Percentiles rank a stretch among this genome's conserved stretches.
These are phyloP conservation scores for Skeletonema grethae DNA, from an alignment of 108 stramenopile species.

Conservation along the genomic window DNA sequence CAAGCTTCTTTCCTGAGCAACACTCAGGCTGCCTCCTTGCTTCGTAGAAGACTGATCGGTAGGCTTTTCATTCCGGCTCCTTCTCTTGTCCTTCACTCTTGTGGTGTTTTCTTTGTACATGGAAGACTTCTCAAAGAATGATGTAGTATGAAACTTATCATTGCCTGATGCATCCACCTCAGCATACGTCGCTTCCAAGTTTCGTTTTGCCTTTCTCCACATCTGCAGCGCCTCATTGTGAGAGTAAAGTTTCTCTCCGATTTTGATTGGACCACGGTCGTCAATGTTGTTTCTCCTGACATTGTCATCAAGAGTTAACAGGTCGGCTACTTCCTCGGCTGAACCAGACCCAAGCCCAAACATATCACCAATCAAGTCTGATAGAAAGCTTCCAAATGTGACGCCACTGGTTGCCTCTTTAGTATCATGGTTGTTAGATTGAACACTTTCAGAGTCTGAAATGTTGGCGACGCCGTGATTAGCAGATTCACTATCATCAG, in stretches of 20 bases:
- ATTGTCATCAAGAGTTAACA: not conserved
- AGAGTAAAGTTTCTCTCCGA: slow-evolving; percentile 25
- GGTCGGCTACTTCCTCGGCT: not conserved
- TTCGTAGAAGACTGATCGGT: not conserved
- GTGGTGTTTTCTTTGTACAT: slow-evolving; percentile 6
- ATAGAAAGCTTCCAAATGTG: not conserved
- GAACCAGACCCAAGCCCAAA: not conserved
- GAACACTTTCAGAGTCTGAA: not conserved
- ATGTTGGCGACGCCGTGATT: not conserved
- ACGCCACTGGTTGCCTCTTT: not conserved
- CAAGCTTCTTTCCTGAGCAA: not conserved
- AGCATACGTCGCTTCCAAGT: slow-evolving; percentile 10
- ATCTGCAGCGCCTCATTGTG: slow-evolving; percentile 22
- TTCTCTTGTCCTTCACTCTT: not conserved
- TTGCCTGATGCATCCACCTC: not conserved
- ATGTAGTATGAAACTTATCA: slow-evolving; percentile 7
- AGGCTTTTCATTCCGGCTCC: not conserved
- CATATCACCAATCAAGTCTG: not conserved
- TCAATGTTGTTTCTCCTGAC: slow-evolving; percentile 5
- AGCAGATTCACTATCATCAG: not conserved
- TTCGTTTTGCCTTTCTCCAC: slow-evolving; percentile 12
- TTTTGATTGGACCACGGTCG: slow-evolving; percentile 24
- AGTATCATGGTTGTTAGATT: not conserved
- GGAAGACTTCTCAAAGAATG: slow-evolving; percentile 16
- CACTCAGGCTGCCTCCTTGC: not conserved